Evolutionary conservation across 2,329 filamentous ascomycete genomes (phyloP).

Genomic region (Colletotrichum agaves): DNA sequence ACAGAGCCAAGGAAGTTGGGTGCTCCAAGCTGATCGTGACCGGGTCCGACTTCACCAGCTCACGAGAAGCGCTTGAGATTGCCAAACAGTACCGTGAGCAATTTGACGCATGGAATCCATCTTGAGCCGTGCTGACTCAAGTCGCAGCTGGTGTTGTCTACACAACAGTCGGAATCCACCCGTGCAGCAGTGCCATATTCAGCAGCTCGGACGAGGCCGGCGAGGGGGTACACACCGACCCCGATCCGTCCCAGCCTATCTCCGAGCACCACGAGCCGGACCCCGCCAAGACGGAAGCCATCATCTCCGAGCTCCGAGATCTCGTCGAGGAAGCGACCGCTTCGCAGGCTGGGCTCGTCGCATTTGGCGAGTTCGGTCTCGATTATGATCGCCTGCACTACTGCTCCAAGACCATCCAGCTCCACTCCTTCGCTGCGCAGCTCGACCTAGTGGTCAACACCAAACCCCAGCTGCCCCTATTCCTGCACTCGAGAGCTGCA

Average conservation of each 20-base stretch:
- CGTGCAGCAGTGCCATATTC: constrained; percentile 86
- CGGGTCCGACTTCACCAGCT: constrained; percentile 86
- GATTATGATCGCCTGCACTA: constrained; percentile 94
- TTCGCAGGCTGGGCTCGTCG: constrained; percentile 66
- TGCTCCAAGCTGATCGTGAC: constrained; percentile 94
- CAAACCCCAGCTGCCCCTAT: constrained; percentile 83
- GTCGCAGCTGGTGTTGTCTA: constrained; percentile 80
- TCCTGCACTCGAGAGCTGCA: constrained; percentile 91
- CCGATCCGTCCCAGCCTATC: constrained; percentile 59
- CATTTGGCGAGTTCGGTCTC: constrained; percentile 94
- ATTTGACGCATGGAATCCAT: background rate
- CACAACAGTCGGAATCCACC: constrained; percentile 92
- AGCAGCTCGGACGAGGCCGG: constrained; percentile 61
- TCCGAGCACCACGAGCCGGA: constrained; percentile 61
- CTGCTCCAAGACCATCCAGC: constrained; percentile 80
- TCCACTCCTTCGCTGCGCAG: constrained; percentile 87
- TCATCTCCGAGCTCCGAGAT: constrained; percentile 69
- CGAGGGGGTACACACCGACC: constrained; percentile 62
- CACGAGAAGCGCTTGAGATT: constrained; percentile 77
- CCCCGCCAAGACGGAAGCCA: constrained; percentile 54
- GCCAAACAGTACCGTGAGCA: constrained; percentile 77
- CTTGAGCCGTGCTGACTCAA: constrained; percentile 30
- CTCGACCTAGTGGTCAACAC: constrained; percentile 77
- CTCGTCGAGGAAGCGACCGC: constrained; percentile 71
- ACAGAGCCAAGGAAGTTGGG: constrained; percentile 79